phyloP scores from a whole-genome alignment of 495 filamentous ascomycete genomes.

The Rhypophila decipiens region DNA sequence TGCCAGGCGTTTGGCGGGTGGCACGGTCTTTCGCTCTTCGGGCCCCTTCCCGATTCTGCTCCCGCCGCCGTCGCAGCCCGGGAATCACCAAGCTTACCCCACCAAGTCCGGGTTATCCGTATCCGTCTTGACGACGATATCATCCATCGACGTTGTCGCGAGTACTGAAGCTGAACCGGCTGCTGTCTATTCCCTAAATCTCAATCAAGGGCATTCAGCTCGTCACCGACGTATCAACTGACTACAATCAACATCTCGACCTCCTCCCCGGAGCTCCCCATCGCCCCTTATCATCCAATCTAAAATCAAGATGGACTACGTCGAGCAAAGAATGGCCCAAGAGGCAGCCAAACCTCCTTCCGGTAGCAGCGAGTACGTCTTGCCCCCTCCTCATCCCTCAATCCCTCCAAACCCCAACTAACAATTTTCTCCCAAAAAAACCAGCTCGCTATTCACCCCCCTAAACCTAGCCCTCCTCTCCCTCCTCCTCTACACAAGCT shows the following conservation, averaged over 20 bases:
- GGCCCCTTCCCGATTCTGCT: too few species aligned
- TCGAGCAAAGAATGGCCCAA: conserved; percentile 48
- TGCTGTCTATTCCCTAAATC: too few species aligned
- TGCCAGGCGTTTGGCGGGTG: too few species aligned
- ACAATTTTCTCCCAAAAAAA: conserved; percentile 24
- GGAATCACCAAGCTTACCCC: too few species aligned
- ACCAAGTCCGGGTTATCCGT: too few species aligned
- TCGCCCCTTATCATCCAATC: neutral
- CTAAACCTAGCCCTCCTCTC: conserved; percentile 72
- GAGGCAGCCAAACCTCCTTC: conserved; percentile 29
- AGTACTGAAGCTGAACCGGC: too few species aligned
- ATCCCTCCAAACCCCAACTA: too few species aligned
- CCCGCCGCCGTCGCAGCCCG: too few species aligned
- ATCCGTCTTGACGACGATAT: neutral
- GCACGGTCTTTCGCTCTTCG: too few species aligned
- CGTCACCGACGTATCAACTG: too few species aligned
- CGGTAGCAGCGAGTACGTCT: conserved; percentile 7
- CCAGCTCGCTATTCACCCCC: conserved; percentile 61
- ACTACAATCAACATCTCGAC: neutral
- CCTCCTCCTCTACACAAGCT: conserved; percentile 63
- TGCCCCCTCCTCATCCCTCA: conserved; percentile 1
- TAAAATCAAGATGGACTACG: conserved; percentile 44
- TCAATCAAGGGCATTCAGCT: too few species aligned
- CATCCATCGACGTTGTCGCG: neutral
- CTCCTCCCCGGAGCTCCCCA: neutral